phyloP scores from a whole-genome alignment of 2,329 filamentous ascomycete genomes.

The Chaetomiaceae sp. region DNA sequence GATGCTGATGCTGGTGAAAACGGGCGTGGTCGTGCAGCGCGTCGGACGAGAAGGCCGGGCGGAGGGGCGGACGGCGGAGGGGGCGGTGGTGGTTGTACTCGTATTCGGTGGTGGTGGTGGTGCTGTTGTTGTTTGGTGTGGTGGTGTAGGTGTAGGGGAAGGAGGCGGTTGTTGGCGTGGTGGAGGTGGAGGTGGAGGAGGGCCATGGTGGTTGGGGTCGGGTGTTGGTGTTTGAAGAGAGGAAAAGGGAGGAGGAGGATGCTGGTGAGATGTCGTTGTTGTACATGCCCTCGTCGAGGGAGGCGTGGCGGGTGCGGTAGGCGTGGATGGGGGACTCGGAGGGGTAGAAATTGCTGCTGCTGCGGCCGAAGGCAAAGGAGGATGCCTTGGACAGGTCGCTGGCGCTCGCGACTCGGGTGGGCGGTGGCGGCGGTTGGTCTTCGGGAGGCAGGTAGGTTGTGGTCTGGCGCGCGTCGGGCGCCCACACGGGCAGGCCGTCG shows the following conservation, averaged over 20 bases:
- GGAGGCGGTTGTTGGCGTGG: not conserved
- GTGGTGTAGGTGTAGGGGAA: not conserved
- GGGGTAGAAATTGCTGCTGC: not conserved
- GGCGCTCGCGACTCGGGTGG: conserved; percentile 23
- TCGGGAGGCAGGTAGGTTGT: conserved; percentile 33
- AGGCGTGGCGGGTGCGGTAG: conserved; percentile 16
- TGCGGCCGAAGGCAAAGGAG: not conserved
- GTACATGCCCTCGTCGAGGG: conserved; percentile 18
- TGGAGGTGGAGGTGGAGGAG: not conserved
- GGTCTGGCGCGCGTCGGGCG: conserved; percentile 33
- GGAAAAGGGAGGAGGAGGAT: not conserved
- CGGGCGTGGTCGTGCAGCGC: conserved; percentile 12
- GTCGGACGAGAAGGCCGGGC: conserved; percentile 14
- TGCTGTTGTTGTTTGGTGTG: not conserved
- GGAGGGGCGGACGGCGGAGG: conserved; percentile 5
- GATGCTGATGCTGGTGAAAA: conserved; percentile 8
- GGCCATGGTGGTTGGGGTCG: not conserved
- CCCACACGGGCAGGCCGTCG: conserved; percentile 56
- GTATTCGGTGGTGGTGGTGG: not conserved
- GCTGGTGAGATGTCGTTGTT: not conserved
- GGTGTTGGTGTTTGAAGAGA: not conserved
- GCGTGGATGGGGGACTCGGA: not conserved
- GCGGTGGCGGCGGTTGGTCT: conserved; percentile 29
- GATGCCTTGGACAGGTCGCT: conserved; percentile 7
- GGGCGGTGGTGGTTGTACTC: not conserved